Conservation (phyloP, 2,329 filamentous ascomycete genomes). For the Colletotrichum horii region DNA sequence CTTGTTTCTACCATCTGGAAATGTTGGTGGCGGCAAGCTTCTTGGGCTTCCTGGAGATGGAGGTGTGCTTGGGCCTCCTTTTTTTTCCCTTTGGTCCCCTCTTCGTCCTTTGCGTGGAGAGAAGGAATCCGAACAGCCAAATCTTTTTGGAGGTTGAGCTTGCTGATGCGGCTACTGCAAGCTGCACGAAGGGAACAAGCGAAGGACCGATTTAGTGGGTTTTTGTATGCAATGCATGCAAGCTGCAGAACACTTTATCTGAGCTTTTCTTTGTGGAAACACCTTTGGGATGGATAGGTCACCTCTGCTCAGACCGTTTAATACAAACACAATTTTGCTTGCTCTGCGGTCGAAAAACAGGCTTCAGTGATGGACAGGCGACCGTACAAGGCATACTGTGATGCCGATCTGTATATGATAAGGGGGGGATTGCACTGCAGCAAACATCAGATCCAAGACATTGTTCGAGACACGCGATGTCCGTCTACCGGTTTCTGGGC, state of each 20-base stretch:
- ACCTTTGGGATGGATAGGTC: too few relatives aligned
- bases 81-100: not conserved
- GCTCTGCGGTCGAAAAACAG: not conserved
- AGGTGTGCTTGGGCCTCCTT: not conserved
- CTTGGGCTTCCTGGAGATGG: not conserved
- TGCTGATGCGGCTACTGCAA: not conserved
- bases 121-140: not conserved
- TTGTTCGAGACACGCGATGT: not conserved
- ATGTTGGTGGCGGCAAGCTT: not conserved
- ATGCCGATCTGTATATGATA: not conserved
- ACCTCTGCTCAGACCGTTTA: not conserved
- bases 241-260: not conserved
- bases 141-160: not conserved
- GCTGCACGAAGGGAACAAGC: not conserved
- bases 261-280: not conserved
- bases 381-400: not conserved
- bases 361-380: not conserved
- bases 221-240: not conserved
- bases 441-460: not conserved
- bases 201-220: not conserved
- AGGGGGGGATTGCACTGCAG: not conserved
- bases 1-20: not conserved
- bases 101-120: not conserved
- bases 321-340: not conserved
- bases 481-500: not conserved